Conservation (phyloP, 495 filamentous ascomycete species). For the Aspergillus kassunensis region DNA sequence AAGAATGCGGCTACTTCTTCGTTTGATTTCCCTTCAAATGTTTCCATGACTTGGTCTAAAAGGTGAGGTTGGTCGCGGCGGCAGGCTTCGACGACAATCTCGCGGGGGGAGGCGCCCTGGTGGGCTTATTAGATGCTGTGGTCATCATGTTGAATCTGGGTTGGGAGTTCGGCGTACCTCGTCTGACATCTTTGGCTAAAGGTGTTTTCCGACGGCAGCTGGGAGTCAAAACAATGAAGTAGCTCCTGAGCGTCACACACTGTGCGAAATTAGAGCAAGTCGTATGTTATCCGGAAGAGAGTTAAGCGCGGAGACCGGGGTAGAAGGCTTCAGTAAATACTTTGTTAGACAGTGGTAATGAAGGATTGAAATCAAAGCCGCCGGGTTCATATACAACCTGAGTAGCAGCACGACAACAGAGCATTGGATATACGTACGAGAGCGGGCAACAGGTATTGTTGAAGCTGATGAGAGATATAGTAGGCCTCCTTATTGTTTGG, state of each 20-base stretch:
- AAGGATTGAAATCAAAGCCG: no score
- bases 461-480: neutral
- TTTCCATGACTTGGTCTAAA: constrained; percentile 55
- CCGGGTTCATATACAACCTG: no score
- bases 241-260: neutral
- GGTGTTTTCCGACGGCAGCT: neutral
- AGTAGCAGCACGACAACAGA: neutral
- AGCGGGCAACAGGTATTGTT: neutral
- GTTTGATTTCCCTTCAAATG: constrained; percentile 42
- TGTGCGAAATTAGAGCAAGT: neutral
- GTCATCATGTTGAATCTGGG: constrained; percentile 7
- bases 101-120: constrained; percentile 80
- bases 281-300: neutral
- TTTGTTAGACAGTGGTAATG: neutral
- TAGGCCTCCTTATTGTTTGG: constrained; percentile 13
- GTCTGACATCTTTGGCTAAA: constrained; percentile 34
- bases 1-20: constrained; percentile 64
- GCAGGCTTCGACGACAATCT: constrained; percentile 88
- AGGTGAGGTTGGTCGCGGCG: constrained; percentile 88
- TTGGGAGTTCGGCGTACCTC: constrained; percentile 29
- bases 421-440: neutral
- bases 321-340: neutral
- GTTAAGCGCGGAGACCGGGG: neutral
- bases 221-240: neutral
- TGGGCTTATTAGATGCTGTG: constrained; percentile 6